Conservation (phyloP, 768 basidiomycete genomes). For the Plicaturopsis crispa region DNA sequence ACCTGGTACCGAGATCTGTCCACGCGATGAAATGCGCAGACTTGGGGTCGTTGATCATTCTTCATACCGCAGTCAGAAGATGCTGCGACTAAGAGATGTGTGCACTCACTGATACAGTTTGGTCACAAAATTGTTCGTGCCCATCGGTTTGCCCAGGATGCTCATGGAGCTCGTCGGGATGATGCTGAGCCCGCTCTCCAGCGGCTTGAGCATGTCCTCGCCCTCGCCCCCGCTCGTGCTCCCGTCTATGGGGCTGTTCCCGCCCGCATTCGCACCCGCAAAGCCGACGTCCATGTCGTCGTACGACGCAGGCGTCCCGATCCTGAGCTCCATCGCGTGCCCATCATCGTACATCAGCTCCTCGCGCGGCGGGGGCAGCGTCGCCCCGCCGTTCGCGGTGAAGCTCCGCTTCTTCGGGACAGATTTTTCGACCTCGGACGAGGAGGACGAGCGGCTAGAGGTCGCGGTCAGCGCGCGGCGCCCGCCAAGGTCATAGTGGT, state of each 20-base stretch:
- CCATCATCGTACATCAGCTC: constrained; percentile 19
- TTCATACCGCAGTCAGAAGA: constrained; percentile 20
- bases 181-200: constrained; percentile 12
- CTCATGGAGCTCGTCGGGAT: constrained; percentile 28
- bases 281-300: constrained; percentile 54
- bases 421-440: constrained; percentile 45
- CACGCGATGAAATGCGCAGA: constrained; percentile 75
- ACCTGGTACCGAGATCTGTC: constrained; percentile 77
- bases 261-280: constrained; percentile 34
- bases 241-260: constrained; percentile 36
- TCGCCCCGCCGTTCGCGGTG: constrained; percentile 22
- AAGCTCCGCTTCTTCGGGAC: constrained; percentile 67
- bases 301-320: constrained; percentile 28
- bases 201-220: constrained; percentile 25
- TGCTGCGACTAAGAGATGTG: constrained; percentile 1
- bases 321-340: constrained; percentile 26
- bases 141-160: constrained; percentile 57
- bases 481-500: constrained; percentile 21
- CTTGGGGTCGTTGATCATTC: constrained; percentile 84
- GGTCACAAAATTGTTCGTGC: constrained; percentile 77
- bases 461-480: constrained; percentile 17
- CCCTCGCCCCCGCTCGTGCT: constrained; percentile 25
- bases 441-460: constrained; percentile 28
- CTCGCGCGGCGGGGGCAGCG: constrained; percentile 21
- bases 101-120: constrained; percentile 75